phyloP scores from a whole-genome alignment of 768 basidiomycete species.

The Collybiopsis luxurians region DNA sequence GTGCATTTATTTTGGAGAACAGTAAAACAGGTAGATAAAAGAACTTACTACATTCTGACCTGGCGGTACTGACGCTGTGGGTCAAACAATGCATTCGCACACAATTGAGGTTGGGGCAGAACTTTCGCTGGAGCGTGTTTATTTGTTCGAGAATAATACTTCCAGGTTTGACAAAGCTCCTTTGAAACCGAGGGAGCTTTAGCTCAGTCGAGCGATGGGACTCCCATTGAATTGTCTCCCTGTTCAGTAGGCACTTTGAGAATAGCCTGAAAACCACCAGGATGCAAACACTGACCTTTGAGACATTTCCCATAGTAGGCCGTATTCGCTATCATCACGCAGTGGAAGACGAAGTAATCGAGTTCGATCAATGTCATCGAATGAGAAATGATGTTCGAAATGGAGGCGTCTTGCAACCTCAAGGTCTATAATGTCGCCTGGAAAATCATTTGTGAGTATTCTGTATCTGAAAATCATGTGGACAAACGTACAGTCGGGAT shows the following conservation, averaged over 20 bases:
- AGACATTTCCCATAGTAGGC: conserved; percentile 38
- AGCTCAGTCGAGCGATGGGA: conserved; percentile 20
- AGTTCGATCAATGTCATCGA: conserved; percentile 33
- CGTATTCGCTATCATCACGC: conserved; percentile 23
- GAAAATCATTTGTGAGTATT: conserved; percentile 19
- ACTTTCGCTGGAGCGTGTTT: neutral
- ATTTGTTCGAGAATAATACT: neutral
- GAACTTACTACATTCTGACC: neutral
- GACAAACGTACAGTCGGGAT: neutral
- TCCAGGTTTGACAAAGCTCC: conserved; percentile 12
- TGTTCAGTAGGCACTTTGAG: conserved; percentile 12
- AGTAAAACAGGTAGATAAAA: neutral
- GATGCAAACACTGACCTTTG: conserved; percentile 35
- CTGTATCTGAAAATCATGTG: neutral
- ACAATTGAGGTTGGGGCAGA: neutral
- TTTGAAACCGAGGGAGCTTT: conserved; percentile 8
- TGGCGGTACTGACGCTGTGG: neutral
- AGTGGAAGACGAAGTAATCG: conserved; percentile 22
- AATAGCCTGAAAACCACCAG: neutral
- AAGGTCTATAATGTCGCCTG: conserved; percentile 48
- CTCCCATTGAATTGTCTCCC: conserved; percentile 37
- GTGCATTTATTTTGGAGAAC: neutral
- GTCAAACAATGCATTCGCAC: neutral
- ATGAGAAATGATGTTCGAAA: conserved; percentile 31
- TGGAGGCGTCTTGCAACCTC: conserved; percentile 42